Base-by-base conservation (phyloP, 805 yeast genomes). In the Middelhovenomyces tepae region DNA sequence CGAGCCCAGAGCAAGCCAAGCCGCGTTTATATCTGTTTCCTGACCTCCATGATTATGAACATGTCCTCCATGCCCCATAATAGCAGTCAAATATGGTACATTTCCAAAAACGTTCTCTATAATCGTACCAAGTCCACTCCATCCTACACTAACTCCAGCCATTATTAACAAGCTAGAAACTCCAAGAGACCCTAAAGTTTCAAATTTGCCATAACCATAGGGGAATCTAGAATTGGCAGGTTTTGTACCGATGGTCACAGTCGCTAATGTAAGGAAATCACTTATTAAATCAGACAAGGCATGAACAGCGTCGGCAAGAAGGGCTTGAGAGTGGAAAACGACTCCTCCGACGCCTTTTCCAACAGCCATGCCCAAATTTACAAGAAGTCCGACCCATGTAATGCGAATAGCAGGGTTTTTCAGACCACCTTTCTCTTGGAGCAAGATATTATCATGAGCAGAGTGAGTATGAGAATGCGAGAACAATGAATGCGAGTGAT, bases 251-350 rank as follows among this genome's bases (percentile, higher is more conserved):
- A 80, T 74, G 20, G 82, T 76, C 13, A 91, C 95, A 1, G 97
- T 89, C 4, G 86, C 78, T 36, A 91, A 64, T 0, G 98, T 91
- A 43, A 91, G 61, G 28, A 89, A 71, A 56, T 91, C 98, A 6
- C 94, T 82, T 10, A 91, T 71, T 61, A 89, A 65, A 57, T 91
- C 98, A 29, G 93, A 78, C 14, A 84, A 67, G 0, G 97, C 89
- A 59, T 91, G 98, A 18, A 86, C 78, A 1, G 96, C 87, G 57
- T 91, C 98, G 1, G 98, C 98, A 31, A 87, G 54, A 36, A 91
- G 69, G 2, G 96, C 87, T 54, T 87, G 95, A 0, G 98, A 91
- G 56, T 91, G 94, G 69, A 91, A 91, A 23, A 75, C 75, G 11
- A 84, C 65, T 5, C 98, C 98, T 19, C 97, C 97, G 15, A 75